Base-by-base conservation (phyloP, 2,329 filamentous ascomycete genomes). In the Coniochaeta sp. region DNA sequence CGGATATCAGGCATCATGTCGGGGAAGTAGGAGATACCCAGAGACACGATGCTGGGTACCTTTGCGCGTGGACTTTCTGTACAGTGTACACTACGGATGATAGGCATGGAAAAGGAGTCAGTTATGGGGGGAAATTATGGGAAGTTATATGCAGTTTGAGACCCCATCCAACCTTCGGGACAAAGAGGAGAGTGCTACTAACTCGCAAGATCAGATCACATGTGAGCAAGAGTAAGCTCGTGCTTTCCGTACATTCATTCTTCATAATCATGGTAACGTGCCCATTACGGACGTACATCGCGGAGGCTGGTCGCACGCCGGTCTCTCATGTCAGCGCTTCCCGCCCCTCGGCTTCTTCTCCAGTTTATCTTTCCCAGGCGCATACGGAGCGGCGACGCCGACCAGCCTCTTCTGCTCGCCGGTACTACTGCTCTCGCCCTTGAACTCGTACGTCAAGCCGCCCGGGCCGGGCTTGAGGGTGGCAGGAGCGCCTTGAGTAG, bases 1-100 rank as follows among this genome's bases (percentile, higher is more conserved):
- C 87, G 90, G 69, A 89, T 96, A 76, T 90, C 90, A 0, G 84
- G 83, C 32, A 86, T 95, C 61, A 71, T 96, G 71, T 80, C 79
- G 47, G 78, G 78, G 42, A 74, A 74, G 60, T 70, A 68, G 9
- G 17, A 7, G 34, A 57, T 36, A 14, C 9, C 16, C 16, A 9
- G 24, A 24, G 7, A 12, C 22, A 24, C 12, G 12, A 22, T 36
- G 24, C 62, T n/a, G n/a, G 22, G 52, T n/a, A 10, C 24, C 14
- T 28, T 8, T 52, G 19, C 73, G 58, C 70, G 74, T 26, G 72
- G 73, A 52, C 69, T 24, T 71, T 34, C 60, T 63, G 32, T 52
- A 52, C 24, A n/a, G 16, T 52, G 22, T 17, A 30, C 22, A 40
- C 38, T 40, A 40, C 16, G 38, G 38, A 22, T 6, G 2, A 3